These are phyloP conservation scores for Tuber magnatum DNA, from an alignment of 495 filamentous ascomycete species.

Conservation along the genomic window DNA sequence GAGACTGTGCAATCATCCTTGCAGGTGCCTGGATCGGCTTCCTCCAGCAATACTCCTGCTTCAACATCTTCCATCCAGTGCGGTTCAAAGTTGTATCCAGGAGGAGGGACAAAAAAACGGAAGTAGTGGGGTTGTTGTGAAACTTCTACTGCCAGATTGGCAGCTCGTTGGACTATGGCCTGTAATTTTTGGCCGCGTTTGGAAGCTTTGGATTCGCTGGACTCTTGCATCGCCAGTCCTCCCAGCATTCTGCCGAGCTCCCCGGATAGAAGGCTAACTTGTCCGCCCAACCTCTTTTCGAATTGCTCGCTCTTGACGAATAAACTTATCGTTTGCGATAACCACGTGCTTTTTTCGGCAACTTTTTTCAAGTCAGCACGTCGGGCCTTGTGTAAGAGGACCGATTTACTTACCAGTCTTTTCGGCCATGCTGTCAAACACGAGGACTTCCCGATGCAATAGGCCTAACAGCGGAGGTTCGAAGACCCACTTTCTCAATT, in stretches of 20 bases:
- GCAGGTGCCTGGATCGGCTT: background rate
- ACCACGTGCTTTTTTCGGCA: background rate
- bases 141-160: background rate
- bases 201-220: background rate
- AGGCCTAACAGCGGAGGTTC: background rate
- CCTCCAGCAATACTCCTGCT: background rate
- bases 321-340: slow-evolving; percentile 4
- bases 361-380: background rate
- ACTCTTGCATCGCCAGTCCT: background rate
- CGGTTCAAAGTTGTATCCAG: background rate
- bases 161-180: background rate
- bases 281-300: background rate
- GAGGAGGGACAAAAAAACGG: background rate
- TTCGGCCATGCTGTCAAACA: background rate
- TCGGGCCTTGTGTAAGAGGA: background rate
- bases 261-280: background rate
- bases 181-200: background rate
- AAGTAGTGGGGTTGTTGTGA: background rate
- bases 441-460: background rate
- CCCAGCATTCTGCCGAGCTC: background rate
- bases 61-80: background rate
- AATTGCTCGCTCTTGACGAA: slow-evolving; percentile 1
- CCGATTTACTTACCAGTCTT: background rate
- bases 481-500: background rate
- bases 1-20: background rate